Evolutionary conservation across 306 rosid genomes (phyloP), one percentile per base, ranked within the genome.

Genomic region (Quillaja saponaria): DNA sequence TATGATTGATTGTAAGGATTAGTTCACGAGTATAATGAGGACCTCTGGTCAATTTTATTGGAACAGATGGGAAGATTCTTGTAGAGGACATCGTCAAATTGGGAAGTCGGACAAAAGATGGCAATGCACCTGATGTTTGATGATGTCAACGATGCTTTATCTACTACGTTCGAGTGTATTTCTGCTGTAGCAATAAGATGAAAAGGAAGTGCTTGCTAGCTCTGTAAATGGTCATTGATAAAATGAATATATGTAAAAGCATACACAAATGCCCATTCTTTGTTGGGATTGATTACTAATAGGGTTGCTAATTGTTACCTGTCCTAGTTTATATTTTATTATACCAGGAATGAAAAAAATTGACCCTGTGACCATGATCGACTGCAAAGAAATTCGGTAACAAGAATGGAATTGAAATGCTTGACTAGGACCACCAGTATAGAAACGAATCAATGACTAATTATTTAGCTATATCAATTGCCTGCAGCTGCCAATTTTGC

Each of bases 1-100:
- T 25, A 4, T 25, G 31, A 25, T 25, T 25, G 31, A 25, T 25
- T 25, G 4, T 4, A 25, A 1, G 31, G 4, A 1, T 25, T 25
- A 25, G 31, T 1, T 25, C 31, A 1, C 31, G 31, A 25, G 31
- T 25, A 25, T 25, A 25, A 25, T 25, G 3, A n/a, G n/a, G n/a
- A 4, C 31, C 31, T 25, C 31, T 25, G 31, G 31, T 25, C 31
- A 25, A 25, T 1, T 25, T 25, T 4, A 25, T 25, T 71, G 68
- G 44, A 44, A 57, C 89, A 91, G 98, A 91, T 70, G 98, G 98
- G 49, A 91, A 86, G 71, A 91, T 91, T 75, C 87, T 88, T 52
- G 98, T 91, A 10, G 98, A 91, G 68, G 98, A 91, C 76, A 91
- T 91, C 69, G 90, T 91, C 45, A 91, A 71, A 70, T 71, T 91